phyloP scores from a whole-genome alignment of 2,329 filamentous ascomycete genomes.

The Sporothrix mexicana region DNA sequence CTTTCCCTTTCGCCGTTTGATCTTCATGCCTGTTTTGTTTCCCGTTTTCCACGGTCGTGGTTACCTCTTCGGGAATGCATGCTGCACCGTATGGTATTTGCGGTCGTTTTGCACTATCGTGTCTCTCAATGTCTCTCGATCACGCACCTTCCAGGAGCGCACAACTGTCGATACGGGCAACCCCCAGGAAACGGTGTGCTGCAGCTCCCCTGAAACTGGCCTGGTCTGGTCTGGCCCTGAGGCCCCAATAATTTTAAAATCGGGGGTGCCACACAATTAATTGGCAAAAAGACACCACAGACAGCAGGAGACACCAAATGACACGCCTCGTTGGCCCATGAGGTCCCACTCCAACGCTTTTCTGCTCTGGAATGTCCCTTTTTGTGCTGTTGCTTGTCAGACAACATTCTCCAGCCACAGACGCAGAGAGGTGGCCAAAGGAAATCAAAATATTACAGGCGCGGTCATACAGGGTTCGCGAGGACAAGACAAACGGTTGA shows the following conservation, averaged over 20 bases:
- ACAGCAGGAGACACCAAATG: neutral
- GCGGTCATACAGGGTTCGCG: slow-evolving; percentile 18
- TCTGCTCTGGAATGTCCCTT: slow-evolving; percentile 18
- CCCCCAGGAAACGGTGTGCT: slow-evolving; percentile 23
- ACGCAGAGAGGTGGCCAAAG: slow-evolving; percentile 2
- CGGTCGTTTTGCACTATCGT: neutral
- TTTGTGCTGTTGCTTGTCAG: slow-evolving; percentile 23
- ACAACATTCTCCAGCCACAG: slow-evolving; percentile 28
- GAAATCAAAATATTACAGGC: slow-evolving; percentile 18
- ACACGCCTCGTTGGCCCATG: slow-evolving; percentile 23
- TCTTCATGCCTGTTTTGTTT: slow-evolving; percentile 10
- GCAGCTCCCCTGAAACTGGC: slow-evolving; percentile 35
- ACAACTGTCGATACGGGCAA: slow-evolving; percentile 7
- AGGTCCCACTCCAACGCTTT: slow-evolving; percentile 28
- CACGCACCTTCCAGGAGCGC: neutral
- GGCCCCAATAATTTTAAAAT: slow-evolving; percentile 33
- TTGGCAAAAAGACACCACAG: slow-evolving; percentile 5
- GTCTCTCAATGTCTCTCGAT: neutral
- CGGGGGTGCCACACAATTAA: slow-evolving; percentile 34
- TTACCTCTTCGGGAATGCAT: slow-evolving; percentile 7
- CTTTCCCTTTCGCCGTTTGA: slow-evolving; percentile 27
- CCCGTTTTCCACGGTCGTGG: slow-evolving; percentile 29
- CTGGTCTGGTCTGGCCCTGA: slow-evolving; percentile 11
- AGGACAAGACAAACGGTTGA: slow-evolving; percentile 19
- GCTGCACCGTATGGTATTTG: neutral